Evolutionary conservation across 306 rosid genomes (phyloP), one percentile per base, ranked within the genome.

Genomic region (Mimosa pudica): DNA sequence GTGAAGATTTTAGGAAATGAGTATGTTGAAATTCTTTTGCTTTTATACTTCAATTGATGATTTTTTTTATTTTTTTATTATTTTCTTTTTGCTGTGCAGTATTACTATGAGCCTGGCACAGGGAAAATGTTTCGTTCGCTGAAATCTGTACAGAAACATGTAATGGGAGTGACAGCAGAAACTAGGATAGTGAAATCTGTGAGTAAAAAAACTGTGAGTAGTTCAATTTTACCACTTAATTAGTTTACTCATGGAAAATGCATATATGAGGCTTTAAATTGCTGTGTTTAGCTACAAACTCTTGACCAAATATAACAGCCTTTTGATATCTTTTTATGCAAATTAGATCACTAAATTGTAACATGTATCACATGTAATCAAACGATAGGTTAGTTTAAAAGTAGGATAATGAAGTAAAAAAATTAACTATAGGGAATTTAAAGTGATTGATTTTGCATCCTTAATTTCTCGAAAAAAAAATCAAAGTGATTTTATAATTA

Each of bases 61-160:
- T 18, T 17, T 35, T 12, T 38, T 38, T 38, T 38, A 0, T 35
- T 12, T 24, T 24, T 24, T 24, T 24, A 24, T 24, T 24, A 24
- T 24, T 24, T 75, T n/a, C n/a, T n/a, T n/a, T 41, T 71, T 78
- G 30, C 71, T 75, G 24, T 30, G 83, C 89, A 92, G 94, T 88
- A 76, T 72, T 92, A 88, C 82, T 61, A 77, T 81, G 94, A 90
- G 69, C 91, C 90, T 8, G 67, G 35, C 12, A 88, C 90, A 4
- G 79, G 91, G 55, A 74, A 30, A 80, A 32, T 20, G 81, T 92
- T 92, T 72, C 94, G 89, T 60, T 92, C 97, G 8, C 79, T 92
- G 79, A 2, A 67, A 51, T 73, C 90, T 61, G 94, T 88, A 69
- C 57, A 83, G 85, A 84, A 85, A 83, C 76, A 92, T 80, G 84